phyloP scores from a whole-genome alignment of 2,329 filamentous ascomycete species.

The Xenosphaeropsis pyriputrescens region DNA sequence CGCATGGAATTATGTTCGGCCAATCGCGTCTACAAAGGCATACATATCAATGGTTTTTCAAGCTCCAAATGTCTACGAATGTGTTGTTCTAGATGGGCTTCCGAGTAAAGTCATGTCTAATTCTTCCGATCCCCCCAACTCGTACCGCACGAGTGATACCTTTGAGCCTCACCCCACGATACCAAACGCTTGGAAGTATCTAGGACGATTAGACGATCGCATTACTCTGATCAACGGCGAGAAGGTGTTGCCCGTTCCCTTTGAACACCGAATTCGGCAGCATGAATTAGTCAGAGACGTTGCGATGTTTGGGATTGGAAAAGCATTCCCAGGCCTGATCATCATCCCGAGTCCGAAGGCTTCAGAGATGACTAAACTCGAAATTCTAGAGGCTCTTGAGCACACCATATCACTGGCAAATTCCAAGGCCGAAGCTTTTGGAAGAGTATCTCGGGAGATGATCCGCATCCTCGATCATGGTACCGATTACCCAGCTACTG shows the following conservation, averaged over 20 bases:
- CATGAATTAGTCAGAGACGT: slow-evolving; percentile 36
- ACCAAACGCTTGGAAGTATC: slow-evolving; percentile 27
- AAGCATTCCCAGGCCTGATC: slow-evolving; percentile 33
- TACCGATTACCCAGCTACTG: slow-evolving; percentile 27
- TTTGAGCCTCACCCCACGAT: slow-evolving; percentile 26
- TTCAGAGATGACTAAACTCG: slow-evolving; percentile 22
- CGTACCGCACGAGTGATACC: slow-evolving; percentile 27
- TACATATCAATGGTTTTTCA: slow-evolving; percentile 16
- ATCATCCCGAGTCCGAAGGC: slow-evolving; percentile 33
- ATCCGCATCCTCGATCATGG: slow-evolving; percentile 29
- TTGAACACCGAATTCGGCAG: slow-evolving; percentile 37
- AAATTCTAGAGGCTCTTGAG: slow-evolving; percentile 31
- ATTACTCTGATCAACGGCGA: slow-evolving; percentile 31
- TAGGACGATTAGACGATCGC: slow-evolving; percentile 27
- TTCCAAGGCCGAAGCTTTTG: slow-evolving; percentile 30
- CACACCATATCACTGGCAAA: slow-evolving; percentile 36
- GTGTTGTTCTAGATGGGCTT: slow-evolving; percentile 22
- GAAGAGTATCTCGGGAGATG: slow-evolving; percentile 33
- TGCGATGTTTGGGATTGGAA: slow-evolving; percentile 38
- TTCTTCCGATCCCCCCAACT: slow-evolving; percentile 27
- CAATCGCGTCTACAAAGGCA: slow-evolving; percentile 7
- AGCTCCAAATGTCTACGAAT: slow-evolving; percentile 18
- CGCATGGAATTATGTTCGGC: slow-evolving; percentile 45
- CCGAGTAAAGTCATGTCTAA: slow-evolving; percentile 22
- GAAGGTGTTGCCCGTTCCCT: slow-evolving; percentile 26